phyloP scores from a whole-genome alignment of 129 eudicot species.

The Daucus carota region DNA sequence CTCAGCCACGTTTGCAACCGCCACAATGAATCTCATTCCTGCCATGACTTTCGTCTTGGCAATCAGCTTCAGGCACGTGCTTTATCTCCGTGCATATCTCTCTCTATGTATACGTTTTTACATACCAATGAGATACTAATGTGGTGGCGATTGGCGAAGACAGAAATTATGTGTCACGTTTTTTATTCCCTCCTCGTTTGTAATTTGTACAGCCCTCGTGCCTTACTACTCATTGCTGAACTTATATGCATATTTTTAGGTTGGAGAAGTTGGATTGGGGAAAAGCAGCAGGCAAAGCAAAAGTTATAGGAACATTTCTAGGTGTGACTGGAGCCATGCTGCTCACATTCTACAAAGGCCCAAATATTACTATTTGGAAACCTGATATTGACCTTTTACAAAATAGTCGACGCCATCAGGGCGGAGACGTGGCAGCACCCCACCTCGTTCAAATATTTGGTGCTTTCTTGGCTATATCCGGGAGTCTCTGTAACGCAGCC shows the following conservation, averaged over 20 bases:
- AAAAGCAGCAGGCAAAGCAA: constrained; percentile 40
- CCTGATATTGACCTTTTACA: constrained; percentile 34
- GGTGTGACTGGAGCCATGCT: constrained; percentile 66
- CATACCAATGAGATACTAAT: no score
- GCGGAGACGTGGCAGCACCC: constrained; percentile 1
- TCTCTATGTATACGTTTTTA: not conserved
- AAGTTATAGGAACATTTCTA: constrained; percentile 50
- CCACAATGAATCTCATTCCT: constrained; percentile 32
- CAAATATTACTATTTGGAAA: constrained; percentile 27
- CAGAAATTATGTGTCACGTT: no score
- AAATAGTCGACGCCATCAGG: not conserved
- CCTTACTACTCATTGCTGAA: no score
- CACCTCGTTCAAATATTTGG: constrained; percentile 14
- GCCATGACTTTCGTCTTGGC: constrained; percentile 39
- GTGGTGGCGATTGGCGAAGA: no score
- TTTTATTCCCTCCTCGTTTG: no score
- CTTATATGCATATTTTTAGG: constrained; percentile 18
- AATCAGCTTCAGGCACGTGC: constrained; percentile 23
- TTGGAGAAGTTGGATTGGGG: constrained; percentile 42
- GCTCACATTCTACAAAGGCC: constrained; percentile 56
- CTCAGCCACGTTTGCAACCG: constrained; percentile 30
- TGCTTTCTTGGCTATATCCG: constrained; percentile 13
- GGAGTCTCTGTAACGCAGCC: constrained; percentile 17
- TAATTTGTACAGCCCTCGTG: no score
- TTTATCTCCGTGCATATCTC: not conserved